phyloP scores from a whole-genome alignment of 257 asterid genomes.

The Coffea canephora region DNA sequence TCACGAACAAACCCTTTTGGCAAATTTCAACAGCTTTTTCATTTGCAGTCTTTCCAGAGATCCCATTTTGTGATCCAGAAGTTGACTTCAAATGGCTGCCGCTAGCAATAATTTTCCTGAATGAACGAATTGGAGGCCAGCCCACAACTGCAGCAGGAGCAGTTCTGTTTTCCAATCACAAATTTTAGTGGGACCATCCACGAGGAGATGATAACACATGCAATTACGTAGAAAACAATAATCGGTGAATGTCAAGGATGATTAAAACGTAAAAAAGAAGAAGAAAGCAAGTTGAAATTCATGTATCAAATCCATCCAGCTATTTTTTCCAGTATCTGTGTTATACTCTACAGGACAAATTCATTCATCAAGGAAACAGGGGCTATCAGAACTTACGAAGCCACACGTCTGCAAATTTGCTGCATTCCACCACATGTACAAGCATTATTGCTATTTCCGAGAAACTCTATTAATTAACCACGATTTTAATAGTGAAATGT shows the following conservation, averaged over 20 bases:
- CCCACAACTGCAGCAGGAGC: constrained; percentile 89
- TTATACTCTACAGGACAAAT: background rate
- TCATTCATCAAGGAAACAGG: background rate
- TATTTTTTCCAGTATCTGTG: background rate
- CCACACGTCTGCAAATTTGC: background rate
- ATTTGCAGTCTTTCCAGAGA: constrained; percentile 27
- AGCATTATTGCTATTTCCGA: background rate
- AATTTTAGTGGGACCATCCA: background rate
- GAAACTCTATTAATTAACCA: background rate
- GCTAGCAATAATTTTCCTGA: constrained; percentile 63
- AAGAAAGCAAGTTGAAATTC: background rate
- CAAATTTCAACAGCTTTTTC: constrained; percentile 37
- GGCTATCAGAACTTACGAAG: background rate
- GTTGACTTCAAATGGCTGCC: constrained; percentile 43
- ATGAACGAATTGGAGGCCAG: constrained; percentile 94
- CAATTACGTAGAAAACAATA: background rate
- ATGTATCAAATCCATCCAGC: background rate
- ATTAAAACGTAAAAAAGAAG: background rate
- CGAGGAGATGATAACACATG: background rate
- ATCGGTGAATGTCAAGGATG: background rate
- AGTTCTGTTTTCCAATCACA: constrained; percentile 37
- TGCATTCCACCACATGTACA: background rate
- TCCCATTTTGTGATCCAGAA: constrained; percentile 36
- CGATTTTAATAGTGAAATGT: background rate
- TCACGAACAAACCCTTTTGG: constrained; percentile 61